Base-by-base conservation (phyloP, 2,329 filamentous ascomycete genomes). In the Aspergillus pseudoterreus region DNA sequence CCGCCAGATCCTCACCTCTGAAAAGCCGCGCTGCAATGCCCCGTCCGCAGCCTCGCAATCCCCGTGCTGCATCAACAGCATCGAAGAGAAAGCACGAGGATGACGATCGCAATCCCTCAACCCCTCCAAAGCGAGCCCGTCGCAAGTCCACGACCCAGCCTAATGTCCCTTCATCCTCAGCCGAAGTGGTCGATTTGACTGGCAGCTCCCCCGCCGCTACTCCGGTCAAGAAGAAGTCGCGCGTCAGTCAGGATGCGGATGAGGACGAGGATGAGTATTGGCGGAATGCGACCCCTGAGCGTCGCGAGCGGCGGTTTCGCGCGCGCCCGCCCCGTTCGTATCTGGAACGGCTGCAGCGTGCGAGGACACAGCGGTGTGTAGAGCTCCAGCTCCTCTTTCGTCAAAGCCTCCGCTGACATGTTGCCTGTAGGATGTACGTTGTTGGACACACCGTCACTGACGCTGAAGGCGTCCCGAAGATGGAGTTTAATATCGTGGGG, bases 401-500 rank as follows among this genome's bases (percentile, higher is more conserved):
- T 32, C 21, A 5, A 22, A 14, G 12, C 33, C 33, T 4, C 42
- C 27, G 11, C 52, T 51, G 35, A 58, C 42, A 19, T 44, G 15
- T 38, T 27, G 33, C 30, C 2, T 36, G 4, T 54, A 76, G 78
- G 19, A 81, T 86, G 74, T 82, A 80, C 50, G 75, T 85, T 6
- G 71, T 85, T 19, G 75, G 77, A 39, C 75, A 82, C 41, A 71
- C 64, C 46, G 69, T 77, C 9, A 62, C 65, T 35, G 74, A 72
- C 4, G 75, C 72, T 4, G 70, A 75, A 1, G 68, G 75, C 8
- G 66, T 65, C 2, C 79, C 76, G 0, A 68, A 71, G 50, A 80
- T 85, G 60, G 72, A 65, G 2, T 75, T 85, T 48, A 69, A 78
- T 19, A 77, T 86, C 45, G 81, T 82, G 30, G 84, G 84, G 15